Evolutionary conservation across 257 asterid genomes (phyloP).

Genomic region (Solanum piurae): DNA sequence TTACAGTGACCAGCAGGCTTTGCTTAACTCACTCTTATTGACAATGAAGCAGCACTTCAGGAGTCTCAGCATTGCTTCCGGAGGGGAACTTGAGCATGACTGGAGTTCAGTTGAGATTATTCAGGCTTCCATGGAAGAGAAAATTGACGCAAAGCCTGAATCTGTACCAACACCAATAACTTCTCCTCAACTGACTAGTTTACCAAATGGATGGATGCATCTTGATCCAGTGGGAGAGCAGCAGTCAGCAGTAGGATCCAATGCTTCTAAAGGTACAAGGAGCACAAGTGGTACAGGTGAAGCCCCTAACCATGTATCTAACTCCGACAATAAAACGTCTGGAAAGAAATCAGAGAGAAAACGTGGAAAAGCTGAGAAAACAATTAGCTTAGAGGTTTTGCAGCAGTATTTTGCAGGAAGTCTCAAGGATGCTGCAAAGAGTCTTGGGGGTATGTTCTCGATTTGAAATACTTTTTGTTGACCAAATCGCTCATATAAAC

Average conservation of each 20-base stretch:
- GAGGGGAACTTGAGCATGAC: conserved; percentile 54
- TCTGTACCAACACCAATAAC: conserved; percentile 9
- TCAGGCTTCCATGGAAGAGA: conserved; percentile 37
- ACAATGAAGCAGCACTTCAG: conserved; percentile 70
- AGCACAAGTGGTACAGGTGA: conserved; percentile 19
- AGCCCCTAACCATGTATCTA: conserved; percentile 20
- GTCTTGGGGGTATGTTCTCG: conserved; percentile 68
- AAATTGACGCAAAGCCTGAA: conserved; percentile 23
- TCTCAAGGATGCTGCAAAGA: conserved; percentile 85
- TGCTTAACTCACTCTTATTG: conserved; percentile 54
- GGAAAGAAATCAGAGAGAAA: conserved; percentile 65
- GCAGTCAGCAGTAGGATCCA: conserved; percentile 16
- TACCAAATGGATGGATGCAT: conserved; percentile 24
- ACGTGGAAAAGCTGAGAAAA: conserved; percentile 86
- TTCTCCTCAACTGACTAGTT: conserved; percentile 21
- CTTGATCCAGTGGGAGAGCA: conserved; percentile 25
- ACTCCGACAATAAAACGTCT: conserved; percentile 22
- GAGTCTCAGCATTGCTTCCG: conserved; percentile 78
- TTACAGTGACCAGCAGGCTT: conserved; percentile 34
- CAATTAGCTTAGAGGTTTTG: conserved; percentile 76
- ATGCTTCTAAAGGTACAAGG: conserved; percentile 23
- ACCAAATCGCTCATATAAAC: neutral
- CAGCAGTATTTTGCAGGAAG: conserved; percentile 85
- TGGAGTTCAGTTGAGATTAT: conserved; percentile 63
- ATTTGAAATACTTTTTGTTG: neutral